phyloP scores from a whole-genome alignment of 1,139 yeast genomes.

The Suzukiozyma palmioleophila region DNA sequence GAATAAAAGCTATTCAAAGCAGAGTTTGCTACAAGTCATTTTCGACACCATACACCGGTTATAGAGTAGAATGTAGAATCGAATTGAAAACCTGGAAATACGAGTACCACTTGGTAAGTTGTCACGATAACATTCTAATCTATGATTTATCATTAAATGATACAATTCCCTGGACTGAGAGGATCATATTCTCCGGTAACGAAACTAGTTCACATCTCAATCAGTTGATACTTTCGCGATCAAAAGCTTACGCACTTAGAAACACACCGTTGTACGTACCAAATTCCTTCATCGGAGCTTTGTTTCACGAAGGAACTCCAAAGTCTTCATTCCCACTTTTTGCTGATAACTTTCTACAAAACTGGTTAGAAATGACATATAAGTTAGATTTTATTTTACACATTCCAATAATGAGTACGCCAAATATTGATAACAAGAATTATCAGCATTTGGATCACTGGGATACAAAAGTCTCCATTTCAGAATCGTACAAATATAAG shows the following conservation, averaged over 20 bases:
- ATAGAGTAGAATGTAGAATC: conserved; percentile 26
- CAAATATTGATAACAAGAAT: conserved; percentile 22
- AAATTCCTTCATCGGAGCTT: conserved; percentile 22
- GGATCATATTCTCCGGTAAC: conserved; percentile 8
- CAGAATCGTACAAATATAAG: conserved; percentile 16
- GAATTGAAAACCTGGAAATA: conserved; percentile 11
- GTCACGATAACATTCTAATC: conserved; percentile 27
- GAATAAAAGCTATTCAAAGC: not conserved
- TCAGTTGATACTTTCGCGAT: conserved; percentile 16
- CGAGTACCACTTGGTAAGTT: conserved; percentile 23
- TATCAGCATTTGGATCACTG: conserved; percentile 12
- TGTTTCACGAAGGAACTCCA: conserved; percentile 12
- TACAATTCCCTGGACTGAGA: conserved; percentile 23
- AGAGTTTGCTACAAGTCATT: not conserved
- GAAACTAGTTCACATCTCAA: conserved; percentile 5
- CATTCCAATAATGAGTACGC: conserved; percentile 30
- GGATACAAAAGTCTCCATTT: conserved; percentile 16
- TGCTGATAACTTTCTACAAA: conserved; percentile 20
- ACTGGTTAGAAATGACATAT: conserved; percentile 28
- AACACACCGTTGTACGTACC: conserved; percentile 24
- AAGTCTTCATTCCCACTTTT: conserved; percentile 20
- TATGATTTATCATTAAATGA: conserved; percentile 21
- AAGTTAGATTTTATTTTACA: conserved; percentile 18
- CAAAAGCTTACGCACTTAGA: conserved; percentile 21
- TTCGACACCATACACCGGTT: conserved; percentile 28